Evolutionary conservation across 1,284 basidiomycete species (phyloP).

Genomic region (Fomitopsis pinicola): DNA sequence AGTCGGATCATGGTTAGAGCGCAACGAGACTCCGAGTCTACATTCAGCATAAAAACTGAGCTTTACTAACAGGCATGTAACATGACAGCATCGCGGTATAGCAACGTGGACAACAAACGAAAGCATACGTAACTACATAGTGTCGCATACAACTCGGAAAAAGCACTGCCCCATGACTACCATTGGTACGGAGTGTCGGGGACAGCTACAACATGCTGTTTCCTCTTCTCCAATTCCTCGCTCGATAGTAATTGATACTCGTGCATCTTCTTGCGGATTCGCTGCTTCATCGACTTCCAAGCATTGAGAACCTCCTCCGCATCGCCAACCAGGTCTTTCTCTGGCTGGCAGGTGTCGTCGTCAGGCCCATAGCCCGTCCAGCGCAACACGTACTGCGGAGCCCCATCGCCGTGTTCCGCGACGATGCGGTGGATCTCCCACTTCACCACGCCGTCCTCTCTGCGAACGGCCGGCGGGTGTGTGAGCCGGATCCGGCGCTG

Average conservation of each 20-base stretch:
- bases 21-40: too few species aligned
- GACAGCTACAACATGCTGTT: neutral
- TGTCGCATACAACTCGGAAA: too few species aligned
- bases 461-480: slow-evolving; percentile 16
- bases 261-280: slow-evolving; percentile 21
- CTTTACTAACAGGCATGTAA: neutral
- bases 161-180: neutral
- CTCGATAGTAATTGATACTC: slow-evolving; percentile 20
- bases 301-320: slow-evolving; percentile 28
- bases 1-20: too few species aligned
- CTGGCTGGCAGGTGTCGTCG: slow-evolving; percentile 42
- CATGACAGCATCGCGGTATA: neutral
- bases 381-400: slow-evolving; percentile 34
- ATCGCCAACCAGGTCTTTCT: slow-evolving; percentile 28
- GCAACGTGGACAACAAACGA: neutral
- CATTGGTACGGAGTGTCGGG: neutral
- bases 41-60: too few species aligned
- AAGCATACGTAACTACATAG: neutral
- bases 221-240: neutral
- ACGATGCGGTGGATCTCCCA: slow-evolving; percentile 35
- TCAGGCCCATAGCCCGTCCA: slow-evolving; percentile 44
- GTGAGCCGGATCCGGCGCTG: slow-evolving; percentile 7
- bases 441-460: slow-evolving; percentile 15
- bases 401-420: slow-evolving; percentile 16
- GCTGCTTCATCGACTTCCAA: slow-evolving; percentile 25